Evolutionary conservation across 805 yeast species (phyloP).

Genomic region (Pichia scutulata): DNA sequence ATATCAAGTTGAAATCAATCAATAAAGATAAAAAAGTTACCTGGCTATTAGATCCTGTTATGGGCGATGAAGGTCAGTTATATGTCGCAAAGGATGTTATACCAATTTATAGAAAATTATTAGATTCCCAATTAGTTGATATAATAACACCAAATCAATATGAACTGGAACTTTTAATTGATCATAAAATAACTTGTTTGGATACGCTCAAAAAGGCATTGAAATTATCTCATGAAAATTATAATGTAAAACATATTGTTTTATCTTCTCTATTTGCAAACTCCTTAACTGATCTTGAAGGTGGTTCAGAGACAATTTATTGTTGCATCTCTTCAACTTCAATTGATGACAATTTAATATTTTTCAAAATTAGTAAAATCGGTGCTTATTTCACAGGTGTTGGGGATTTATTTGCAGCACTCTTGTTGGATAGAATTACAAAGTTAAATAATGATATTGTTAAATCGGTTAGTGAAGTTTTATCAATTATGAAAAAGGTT

Average conservation of each 20-base stretch:
- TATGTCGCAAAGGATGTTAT: conserved; percentile 55
- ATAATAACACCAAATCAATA: conserved; percentile 87
- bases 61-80: conserved; percentile 70
- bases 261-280: conserved; percentile 46
- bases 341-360: conserved; percentile 14
- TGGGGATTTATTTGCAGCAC: conserved; percentile 84
- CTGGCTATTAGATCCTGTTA: conserved; percentile 69
- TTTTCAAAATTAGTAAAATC: conserved; percentile 51
- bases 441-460: conserved; percentile 19
- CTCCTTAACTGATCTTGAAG: conserved; percentile 9
- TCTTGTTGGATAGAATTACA: conserved; percentile 57
- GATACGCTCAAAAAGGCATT: conserved; percentile 41
- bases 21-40: conserved; percentile 17
- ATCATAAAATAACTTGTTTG: conserved; percentile 33
- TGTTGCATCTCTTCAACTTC: conserved; percentile 37
- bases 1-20: conserved; percentile 30
- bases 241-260: conserved; percentile 51
- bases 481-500: conserved; percentile 48
- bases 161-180: conserved; percentile 63
- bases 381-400: conserved; percentile 90
- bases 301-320: conserved; percentile 24
- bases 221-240: conserved; percentile 37
- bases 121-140: conserved; percentile 45
- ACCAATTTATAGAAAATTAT: conserved; percentile 46
- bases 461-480: conserved; percentile 44